Percentiles rank a stretch among this genome's conserved stretches.
These are phyloP conservation scores for Papiliotrema terrestris DNA, from an alignment of 1,284 basidiomycete genomes.

Conservation along the genomic window DNA sequence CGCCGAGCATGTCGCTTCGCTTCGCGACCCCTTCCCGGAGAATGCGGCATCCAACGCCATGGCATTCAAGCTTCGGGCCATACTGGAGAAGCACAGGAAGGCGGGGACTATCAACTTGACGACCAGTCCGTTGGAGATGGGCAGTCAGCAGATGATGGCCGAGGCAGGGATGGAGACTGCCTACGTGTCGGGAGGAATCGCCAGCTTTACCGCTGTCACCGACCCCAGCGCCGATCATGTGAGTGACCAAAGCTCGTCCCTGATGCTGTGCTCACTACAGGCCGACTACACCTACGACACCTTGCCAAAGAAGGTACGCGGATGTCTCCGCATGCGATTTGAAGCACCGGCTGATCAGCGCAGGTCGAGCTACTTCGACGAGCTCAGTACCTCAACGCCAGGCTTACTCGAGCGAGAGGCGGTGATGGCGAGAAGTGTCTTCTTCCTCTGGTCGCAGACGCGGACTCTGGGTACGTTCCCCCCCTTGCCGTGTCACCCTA, in stretches of 20 bases:
- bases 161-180: slow-evolving; percentile 4
- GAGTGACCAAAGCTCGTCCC: background rate
- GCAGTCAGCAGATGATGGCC: slow-evolving; percentile 10
- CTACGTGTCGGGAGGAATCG: slow-evolving; percentile 13
- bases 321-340: background rate
- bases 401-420: slow-evolving; percentile 1
- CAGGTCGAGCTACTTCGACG: slow-evolving; percentile 10
- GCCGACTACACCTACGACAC: slow-evolving; percentile 18
- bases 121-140: slow-evolving; percentile 6
- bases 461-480: slow-evolving; percentile 33
- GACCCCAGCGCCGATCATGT: slow-evolving; percentile 12
- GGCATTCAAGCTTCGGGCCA: slow-evolving; percentile 7
- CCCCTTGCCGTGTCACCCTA: too few relatives aligned
- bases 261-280: too few relatives aligned
- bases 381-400: slow-evolving; percentile 9
- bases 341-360: background rate
- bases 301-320: slow-evolving; percentile 5
- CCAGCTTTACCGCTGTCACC: background rate
- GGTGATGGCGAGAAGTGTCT: slow-evolving; percentile 1
- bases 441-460: slow-evolving; percentile 19
- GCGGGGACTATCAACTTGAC: slow-evolving; percentile 8
- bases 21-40: slow-evolving; percentile 15
- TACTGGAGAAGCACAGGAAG: slow-evolving; percentile 6
- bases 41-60: slow-evolving; percentile 1
- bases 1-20: slow-evolving; percentile 4